A percentile compares a stretch with the other conserved stretches of the same genome.
phyloP scores from a whole-genome alignment of 805 yeast species.

The Diddensiella caesifluorescens region DNA sequence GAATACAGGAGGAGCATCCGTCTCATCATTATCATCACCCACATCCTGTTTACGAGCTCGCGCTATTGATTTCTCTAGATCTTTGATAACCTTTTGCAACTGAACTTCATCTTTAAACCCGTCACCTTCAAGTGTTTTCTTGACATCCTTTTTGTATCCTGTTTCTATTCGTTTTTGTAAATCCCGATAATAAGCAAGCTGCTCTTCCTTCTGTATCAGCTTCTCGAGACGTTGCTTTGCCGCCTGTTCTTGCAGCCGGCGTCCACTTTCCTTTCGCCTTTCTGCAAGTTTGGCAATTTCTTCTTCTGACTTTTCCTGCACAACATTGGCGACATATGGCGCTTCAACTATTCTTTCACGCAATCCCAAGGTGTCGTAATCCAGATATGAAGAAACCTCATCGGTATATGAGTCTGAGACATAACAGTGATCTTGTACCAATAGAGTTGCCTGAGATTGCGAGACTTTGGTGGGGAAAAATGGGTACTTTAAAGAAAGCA shows the following conservation, averaged over 20 bases:
- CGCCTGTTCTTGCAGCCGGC: slow-evolving; percentile 88
- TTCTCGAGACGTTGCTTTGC: slow-evolving; percentile 78
- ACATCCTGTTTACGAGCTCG: slow-evolving; percentile 60
- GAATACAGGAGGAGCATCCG: slow-evolving; percentile 51
- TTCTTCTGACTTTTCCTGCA: slow-evolving; percentile 74
- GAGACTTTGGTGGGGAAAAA: slow-evolving; percentile 76
- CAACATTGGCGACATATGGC: slow-evolving; percentile 57
- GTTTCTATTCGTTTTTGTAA: slow-evolving; percentile 43
- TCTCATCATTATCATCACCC: slow-evolving; percentile 49
- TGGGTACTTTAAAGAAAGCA: slow-evolving; percentile 80
- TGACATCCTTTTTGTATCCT: slow-evolving; percentile 46
- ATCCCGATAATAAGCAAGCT: slow-evolving; percentile 61
- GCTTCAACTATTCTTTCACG: slow-evolving; percentile 80
- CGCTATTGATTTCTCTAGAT: slow-evolving; percentile 63
- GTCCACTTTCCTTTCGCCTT: slow-evolving; percentile 77
- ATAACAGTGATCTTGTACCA: slow-evolving; percentile 75
- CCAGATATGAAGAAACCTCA: slow-evolving; percentile 55
- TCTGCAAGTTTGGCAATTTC: slow-evolving; percentile 74
- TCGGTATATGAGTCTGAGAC: slow-evolving; percentile 61
- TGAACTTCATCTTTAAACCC: slow-evolving; percentile 75
- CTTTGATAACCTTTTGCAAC: slow-evolving; percentile 57
- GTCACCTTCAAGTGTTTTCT: slow-evolving; percentile 55
- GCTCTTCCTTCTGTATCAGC: slow-evolving; percentile 72
- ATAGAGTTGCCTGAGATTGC: slow-evolving; percentile 54
- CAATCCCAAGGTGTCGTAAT: slow-evolving; percentile 55